Percentiles rank a stretch among this genome's conserved stretches.
Evolutionary conservation across 2,329 filamentous ascomycete species (phyloP).

Genomic region (Arachnomyces sp.): DNA sequence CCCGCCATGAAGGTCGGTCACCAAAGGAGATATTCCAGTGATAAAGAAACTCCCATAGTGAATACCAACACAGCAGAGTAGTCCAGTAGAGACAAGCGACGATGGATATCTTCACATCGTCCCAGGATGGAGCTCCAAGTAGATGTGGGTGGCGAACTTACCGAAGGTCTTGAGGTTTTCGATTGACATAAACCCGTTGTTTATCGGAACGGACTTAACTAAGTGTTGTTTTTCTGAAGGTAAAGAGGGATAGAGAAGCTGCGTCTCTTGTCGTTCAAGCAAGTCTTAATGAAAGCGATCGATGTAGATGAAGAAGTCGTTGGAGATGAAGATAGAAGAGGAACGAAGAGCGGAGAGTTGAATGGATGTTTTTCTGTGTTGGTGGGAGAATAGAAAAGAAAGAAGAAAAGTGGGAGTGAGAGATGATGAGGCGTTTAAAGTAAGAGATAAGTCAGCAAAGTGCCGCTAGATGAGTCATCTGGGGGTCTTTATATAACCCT

Average conservation of each 20-base stretch:
- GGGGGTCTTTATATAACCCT: too few relatives aligned
- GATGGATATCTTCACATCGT: background rate
- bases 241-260: conserved; percentile 15
- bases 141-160: conserved; percentile 44
- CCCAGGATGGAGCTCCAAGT: conserved; percentile 8
- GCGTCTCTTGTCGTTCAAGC: conserved; percentile 10
- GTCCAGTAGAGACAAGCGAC: too few relatives aligned
- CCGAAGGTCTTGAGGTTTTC: conserved; percentile 97
- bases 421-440: background rate
- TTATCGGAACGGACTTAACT: conserved; percentile 44
- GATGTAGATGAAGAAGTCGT: conserved; percentile 8
- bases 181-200: conserved; percentile 95
- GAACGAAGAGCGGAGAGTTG: conserved; percentile 1
- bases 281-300: conserved; percentile 7
- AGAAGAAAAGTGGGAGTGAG: conserved; percentile 20
- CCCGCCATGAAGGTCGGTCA: background rate
- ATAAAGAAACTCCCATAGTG: too few relatives aligned
- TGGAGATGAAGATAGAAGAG: conserved; percentile 15
- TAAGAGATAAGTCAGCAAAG: too few relatives aligned
- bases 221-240: conserved; percentile 30
- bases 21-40: too few relatives aligned
- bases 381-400: background rate
- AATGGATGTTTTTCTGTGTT: too few relatives aligned
- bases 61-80: too few relatives aligned
- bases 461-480: too few relatives aligned